Evolutionary conservation across 495 filamentous ascomycete genomes (phyloP).

Genomic region (Aspergillus heteromorphus): DNA sequence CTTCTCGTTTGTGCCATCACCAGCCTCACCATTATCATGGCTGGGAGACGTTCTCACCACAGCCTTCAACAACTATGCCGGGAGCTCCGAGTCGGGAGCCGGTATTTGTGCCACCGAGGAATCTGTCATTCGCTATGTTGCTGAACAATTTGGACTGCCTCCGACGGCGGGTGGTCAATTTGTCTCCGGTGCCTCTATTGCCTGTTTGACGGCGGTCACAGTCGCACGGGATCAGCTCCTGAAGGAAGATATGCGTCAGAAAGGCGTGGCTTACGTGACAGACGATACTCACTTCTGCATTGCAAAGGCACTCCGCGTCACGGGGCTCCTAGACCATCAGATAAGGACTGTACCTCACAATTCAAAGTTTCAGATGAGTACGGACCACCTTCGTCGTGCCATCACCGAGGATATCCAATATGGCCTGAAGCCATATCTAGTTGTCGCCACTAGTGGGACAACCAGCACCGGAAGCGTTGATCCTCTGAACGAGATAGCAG

Average conservation of each 20-base stretch:
- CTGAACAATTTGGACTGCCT: neutral
- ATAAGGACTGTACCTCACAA: slow-evolving; percentile 15
- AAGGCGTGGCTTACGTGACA: slow-evolving; percentile 19
- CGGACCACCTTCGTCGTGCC: neutral
- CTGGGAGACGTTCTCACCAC: slow-evolving; percentile 1
- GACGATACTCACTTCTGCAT: slow-evolving; percentile 23
- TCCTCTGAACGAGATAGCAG: slow-evolving; percentile 11
- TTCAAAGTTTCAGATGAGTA: slow-evolving; percentile 11
- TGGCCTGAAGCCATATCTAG: slow-evolving; percentile 16
- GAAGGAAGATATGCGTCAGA: neutral
- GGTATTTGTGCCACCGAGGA: neutral
- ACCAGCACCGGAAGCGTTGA: slow-evolving; percentile 27
- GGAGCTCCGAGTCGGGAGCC: neutral
- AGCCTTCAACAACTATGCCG: slow-evolving; percentile 1
- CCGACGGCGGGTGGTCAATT: slow-evolving; percentile 1
- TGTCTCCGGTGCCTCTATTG: slow-evolving; percentile 8
- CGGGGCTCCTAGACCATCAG: slow-evolving; percentile 16
- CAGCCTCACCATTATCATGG: neutral
- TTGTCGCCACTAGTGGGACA: slow-evolving; percentile 22
- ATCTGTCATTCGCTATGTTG: neutral
- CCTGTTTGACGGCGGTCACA: neutral
- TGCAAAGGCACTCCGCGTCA: slow-evolving; percentile 18
- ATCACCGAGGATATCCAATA: slow-evolving; percentile 12
- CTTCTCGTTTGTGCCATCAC: slow-evolving; percentile 3
- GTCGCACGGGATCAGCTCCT: slow-evolving; percentile 5